These are phyloP conservation scores for Stephania cephalantha DNA, from an alignment of 164 flowering plant genomes.

Conservation along the genomic window DNA sequence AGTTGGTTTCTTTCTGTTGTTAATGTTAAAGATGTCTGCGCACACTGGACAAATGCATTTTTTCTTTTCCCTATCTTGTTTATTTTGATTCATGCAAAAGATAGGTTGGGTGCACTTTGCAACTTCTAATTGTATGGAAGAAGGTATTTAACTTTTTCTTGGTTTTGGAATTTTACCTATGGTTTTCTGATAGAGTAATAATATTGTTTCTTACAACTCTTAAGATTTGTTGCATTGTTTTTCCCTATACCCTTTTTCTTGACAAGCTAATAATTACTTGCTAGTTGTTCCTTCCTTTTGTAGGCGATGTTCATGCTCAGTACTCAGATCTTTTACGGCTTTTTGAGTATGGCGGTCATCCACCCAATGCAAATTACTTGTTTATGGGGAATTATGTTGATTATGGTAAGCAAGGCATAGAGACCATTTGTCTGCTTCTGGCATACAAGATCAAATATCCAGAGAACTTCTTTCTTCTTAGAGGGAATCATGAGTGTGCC, in stretches of 20 bases:
- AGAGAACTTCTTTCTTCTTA: constrained; percentile 52
- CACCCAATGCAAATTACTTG: constrained; percentile 53
- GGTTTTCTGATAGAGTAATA: background rate
- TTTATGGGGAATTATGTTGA: constrained; percentile 63
- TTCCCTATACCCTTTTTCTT: background rate
- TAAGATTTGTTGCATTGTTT: background rate
- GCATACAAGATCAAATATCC: constrained; percentile 57
- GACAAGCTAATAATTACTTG: background rate
- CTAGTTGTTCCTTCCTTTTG: background rate
- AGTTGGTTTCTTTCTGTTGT: background rate
- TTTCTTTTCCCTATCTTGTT: background rate
- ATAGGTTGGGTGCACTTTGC: background rate
- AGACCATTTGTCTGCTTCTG: constrained; percentile 57
- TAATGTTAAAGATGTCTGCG: background rate
- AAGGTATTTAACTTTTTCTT: background rate
- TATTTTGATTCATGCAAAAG: background rate
- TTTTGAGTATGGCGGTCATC: constrained; percentile 55
- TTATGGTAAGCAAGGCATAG: constrained; percentile 65
- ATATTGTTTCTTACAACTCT: background rate
- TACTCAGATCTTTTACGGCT: constrained; percentile 51
- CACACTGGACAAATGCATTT: background rate
- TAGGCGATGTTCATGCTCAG: constrained; percentile 65
- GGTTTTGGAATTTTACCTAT: background rate
- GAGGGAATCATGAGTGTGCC: constrained; percentile 62
- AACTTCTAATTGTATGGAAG: background rate